Percentiles rank a stretch among this genome's conserved stretches.
These are phyloP conservation scores for Alternaria sp. DNA, from an alignment of 2,329 filamentous ascomycete genomes.

Conservation along the genomic window DNA sequence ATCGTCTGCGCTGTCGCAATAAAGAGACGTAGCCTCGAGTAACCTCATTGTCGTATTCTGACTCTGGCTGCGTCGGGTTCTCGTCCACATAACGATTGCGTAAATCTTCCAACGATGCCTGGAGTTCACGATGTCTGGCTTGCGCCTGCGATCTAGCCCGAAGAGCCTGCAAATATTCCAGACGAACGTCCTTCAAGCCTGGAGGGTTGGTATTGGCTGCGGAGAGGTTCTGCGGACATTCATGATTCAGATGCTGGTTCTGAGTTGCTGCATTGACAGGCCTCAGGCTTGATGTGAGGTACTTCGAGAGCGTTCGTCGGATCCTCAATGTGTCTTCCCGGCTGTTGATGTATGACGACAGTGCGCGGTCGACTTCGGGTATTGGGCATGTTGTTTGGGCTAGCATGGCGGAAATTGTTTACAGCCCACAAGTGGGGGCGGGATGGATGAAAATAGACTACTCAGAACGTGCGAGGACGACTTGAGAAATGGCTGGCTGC, in stretches of 20 bases:
- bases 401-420: constrained; percentile 27
- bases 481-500: not conserved
- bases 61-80: constrained; percentile 39
- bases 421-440: not conserved
- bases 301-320: constrained; percentile 44
- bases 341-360: constrained; percentile 48
- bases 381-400: constrained; percentile 46
- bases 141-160: constrained; percentile 54
- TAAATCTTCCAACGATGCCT: constrained; percentile 44
- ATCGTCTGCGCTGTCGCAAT: constrained; percentile 57
- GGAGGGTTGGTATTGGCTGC: constrained; percentile 40
- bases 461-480: not conserved
- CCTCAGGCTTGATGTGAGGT: constrained; percentile 42
- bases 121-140: constrained; percentile 47
- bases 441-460: not conserved
- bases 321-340: constrained; percentile 51
- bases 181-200: constrained; percentile 55
- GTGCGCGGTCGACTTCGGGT: constrained; percentile 46
- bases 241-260: constrained; percentile 45
- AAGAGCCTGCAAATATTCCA: constrained; percentile 57
- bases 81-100: constrained; percentile 36
- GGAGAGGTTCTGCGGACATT: constrained; percentile 36
- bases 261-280: constrained; percentile 39
- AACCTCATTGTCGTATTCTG: constrained; percentile 41
- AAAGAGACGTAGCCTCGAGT: constrained; percentile 54